Evolutionary conservation across 805 yeast species (phyloP).

Genomic region (Naumovozyma dairenensis): DNA sequence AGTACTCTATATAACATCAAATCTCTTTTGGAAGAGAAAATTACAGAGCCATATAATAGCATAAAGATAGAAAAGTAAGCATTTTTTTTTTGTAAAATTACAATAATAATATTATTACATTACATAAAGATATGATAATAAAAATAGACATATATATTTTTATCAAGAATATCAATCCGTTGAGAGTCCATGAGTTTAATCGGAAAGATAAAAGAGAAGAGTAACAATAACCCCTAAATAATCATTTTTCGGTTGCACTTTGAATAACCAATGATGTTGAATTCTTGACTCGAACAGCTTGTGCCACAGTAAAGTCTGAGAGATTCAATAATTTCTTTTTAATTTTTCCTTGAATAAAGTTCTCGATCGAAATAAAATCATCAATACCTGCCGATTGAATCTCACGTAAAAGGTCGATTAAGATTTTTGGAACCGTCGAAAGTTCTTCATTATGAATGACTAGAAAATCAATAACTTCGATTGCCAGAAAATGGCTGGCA

Average conservation of each 20-base stretch:
- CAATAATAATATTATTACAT: too few species aligned
- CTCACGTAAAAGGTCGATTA: slow-evolving; percentile 40
- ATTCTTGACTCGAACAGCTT: slow-evolving; percentile 18
- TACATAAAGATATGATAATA: too few species aligned
- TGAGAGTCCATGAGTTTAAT: too few species aligned
- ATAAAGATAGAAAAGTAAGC: too few species aligned
- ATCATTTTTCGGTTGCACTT: slow-evolving; percentile 5
- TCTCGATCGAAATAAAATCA: slow-evolving; percentile 13
- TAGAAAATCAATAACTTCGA: slow-evolving; percentile 78
- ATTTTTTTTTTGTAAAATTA: too few species aligned
- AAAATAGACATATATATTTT: too few species aligned
- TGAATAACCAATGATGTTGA: slow-evolving; percentile 18
- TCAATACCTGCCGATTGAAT: slow-evolving; percentile 9
- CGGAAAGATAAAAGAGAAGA: too few species aligned
- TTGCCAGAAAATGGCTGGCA: slow-evolving; percentile 76
- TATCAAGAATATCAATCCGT: too few species aligned
- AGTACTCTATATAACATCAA: too few species aligned
- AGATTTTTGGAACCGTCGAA: slow-evolving; percentile 62
- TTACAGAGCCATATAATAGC: too few species aligned
- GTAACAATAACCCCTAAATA: too few species aligned
- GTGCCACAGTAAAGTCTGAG: slow-evolving; percentile 20
- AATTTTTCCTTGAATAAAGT: slow-evolving; percentile 11
- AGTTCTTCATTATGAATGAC: slow-evolving; percentile 76
- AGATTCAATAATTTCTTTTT: slow-evolving; percentile 13
- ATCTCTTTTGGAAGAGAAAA: too few species aligned